Percentiles rank a stretch among this genome's conserved stretches.
These are phyloP conservation scores for Zygotorulaspora florentina DNA, from an alignment of 805 yeast species.

Conservation along the genomic window DNA sequence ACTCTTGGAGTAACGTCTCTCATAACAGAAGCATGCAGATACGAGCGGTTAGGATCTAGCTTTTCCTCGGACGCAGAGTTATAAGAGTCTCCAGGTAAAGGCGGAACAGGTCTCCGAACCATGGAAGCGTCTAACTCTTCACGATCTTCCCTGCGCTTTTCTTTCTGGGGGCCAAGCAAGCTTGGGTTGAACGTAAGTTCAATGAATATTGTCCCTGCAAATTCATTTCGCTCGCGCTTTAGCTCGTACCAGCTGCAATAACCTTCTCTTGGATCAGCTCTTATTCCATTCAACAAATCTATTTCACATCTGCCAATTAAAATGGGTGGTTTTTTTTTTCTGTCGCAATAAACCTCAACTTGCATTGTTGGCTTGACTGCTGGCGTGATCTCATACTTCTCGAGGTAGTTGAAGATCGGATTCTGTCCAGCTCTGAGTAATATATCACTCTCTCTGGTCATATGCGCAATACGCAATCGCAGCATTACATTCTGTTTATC, in stretches of 20 bases:
- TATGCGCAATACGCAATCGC: constrained; percentile 73
- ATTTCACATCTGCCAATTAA: constrained; percentile 79
- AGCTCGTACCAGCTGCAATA: constrained; percentile 82
- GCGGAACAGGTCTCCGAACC: constrained; percentile 32
- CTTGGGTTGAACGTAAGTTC: constrained; percentile 88
- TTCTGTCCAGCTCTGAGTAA: constrained; percentile 90
- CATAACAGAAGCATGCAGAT: constrained; percentile 30
- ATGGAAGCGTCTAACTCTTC: constrained; percentile 27
- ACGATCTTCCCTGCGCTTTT: constrained; percentile 12
- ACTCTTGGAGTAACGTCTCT: constrained; percentile 26
- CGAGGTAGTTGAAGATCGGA: constrained; percentile 81
- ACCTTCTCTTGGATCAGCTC: constrained; percentile 65
- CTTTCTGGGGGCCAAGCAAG: constrained; percentile 13
- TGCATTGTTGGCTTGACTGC: constrained; percentile 61
- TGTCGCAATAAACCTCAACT: constrained; percentile 61
- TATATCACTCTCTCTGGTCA: constrained; percentile 73
- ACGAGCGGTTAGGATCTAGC: constrained; percentile 6
- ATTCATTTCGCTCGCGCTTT: constrained; percentile 52
- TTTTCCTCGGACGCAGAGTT: neutral
- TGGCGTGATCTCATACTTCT: constrained; percentile 60
- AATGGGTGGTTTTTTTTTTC: constrained; percentile 83
- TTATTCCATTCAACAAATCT: constrained; percentile 69
- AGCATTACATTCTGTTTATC: constrained; percentile 95
- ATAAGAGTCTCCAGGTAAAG: constrained; percentile 25
- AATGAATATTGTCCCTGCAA: constrained; percentile 83